Evolutionary conservation across 768 basidiomycete species (phyloP).

Genomic region (Suillus cothurnatus): DNA sequence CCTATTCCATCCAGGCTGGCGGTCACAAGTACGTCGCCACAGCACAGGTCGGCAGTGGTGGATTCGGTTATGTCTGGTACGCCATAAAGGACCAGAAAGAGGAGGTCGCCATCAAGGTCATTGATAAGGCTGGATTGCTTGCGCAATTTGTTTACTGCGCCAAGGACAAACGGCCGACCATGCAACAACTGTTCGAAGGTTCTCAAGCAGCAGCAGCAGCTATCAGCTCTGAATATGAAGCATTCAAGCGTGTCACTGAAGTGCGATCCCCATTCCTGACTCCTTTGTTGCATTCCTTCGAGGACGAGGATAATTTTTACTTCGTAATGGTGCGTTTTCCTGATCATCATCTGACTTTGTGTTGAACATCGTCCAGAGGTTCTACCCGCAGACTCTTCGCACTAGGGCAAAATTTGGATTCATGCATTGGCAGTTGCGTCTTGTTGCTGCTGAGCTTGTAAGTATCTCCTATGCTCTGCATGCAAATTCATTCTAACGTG

Average conservation of each 20-base stretch:
- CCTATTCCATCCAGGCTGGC: slow-evolving; percentile 7
- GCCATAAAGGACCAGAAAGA: slow-evolving; percentile 10
- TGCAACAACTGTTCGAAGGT: not conserved
- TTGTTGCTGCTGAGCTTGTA: slow-evolving; percentile 21
- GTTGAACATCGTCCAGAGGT: slow-evolving; percentile 9
- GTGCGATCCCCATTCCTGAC: slow-evolving; percentile 14
- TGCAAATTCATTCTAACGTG: not conserved
- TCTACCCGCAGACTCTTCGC: slow-evolving; percentile 16
- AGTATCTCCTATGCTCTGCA: not conserved
- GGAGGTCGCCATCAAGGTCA: slow-evolving; percentile 17
- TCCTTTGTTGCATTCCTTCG: slow-evolving; percentile 15
- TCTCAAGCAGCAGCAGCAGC: not conserved
- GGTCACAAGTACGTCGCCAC: slow-evolving; percentile 6
- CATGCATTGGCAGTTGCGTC: slow-evolving; percentile 15
- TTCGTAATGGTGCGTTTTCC: slow-evolving; percentile 15
- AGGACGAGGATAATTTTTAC: slow-evolving; percentile 16
- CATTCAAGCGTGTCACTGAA: slow-evolving; percentile 5
- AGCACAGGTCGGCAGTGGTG: slow-evolving; percentile 11
- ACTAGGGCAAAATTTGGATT: slow-evolving; percentile 4
- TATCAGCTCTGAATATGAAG: slow-evolving; percentile 1
- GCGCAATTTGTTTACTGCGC: not conserved
- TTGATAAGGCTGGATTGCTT: slow-evolving; percentile 6
- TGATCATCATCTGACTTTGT: not conserved
- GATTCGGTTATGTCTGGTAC: slow-evolving; percentile 14
- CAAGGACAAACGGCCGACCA: not conserved